Percentiles rank a stretch among this genome's conserved stretches.
Conservation (phyloP, 108 stramenopile genomes). For the Skeletonema potamos region DNA sequence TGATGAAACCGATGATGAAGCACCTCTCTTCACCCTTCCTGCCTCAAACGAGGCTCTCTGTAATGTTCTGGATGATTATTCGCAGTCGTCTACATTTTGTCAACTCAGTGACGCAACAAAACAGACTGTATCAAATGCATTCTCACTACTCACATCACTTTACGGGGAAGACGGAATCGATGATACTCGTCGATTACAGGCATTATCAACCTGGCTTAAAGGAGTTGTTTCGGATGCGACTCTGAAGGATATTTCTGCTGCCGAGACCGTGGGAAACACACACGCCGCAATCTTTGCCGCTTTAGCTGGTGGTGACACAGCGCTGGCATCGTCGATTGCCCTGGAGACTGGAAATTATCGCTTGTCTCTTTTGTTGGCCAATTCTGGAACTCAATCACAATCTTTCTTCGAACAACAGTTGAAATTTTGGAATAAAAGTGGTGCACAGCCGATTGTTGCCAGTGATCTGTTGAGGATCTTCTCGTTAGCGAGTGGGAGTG, state of each 20-base stretch:
- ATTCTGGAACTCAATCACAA: slow-evolving; percentile 27
- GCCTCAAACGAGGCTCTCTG: slow-evolving; percentile 7
- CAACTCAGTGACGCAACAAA: slow-evolving; percentile 3
- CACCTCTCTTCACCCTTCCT: slow-evolving; percentile 50
- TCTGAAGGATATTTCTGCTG: slow-evolving; percentile 19
- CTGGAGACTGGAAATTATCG: slow-evolving; percentile 46
- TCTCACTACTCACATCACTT: slow-evolving; percentile 31
- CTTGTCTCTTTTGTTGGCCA: slow-evolving; percentile 62
- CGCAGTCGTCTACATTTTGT: slow-evolving; percentile 3
- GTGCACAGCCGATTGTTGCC: slow-evolving; percentile 34
- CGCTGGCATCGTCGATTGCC: slow-evolving; percentile 60
- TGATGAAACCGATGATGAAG: slow-evolving; percentile 18
- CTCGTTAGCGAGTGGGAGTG: slow-evolving; percentile 50
- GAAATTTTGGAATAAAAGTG: slow-evolving; percentile 48
- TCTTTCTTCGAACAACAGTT: slow-evolving; percentile 39
- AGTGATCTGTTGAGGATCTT: slow-evolving; percentile 52
- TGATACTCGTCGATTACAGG: slow-evolving; percentile 26
- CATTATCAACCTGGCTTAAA: slow-evolving; percentile 28
- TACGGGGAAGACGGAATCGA: slow-evolving; percentile 24
- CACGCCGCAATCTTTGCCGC: slow-evolving; percentile 68
- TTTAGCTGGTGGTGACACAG: slow-evolving; percentile 61
- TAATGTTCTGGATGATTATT: slow-evolving; percentile 32
- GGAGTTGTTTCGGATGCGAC: slow-evolving; percentile 25
- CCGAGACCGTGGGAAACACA: slow-evolving; percentile 21
- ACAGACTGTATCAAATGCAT: slow-evolving; percentile 30